Evolutionary conservation across 202 grass and related monocot species (phyloP).

Genomic region (Digitaria exilis): DNA sequence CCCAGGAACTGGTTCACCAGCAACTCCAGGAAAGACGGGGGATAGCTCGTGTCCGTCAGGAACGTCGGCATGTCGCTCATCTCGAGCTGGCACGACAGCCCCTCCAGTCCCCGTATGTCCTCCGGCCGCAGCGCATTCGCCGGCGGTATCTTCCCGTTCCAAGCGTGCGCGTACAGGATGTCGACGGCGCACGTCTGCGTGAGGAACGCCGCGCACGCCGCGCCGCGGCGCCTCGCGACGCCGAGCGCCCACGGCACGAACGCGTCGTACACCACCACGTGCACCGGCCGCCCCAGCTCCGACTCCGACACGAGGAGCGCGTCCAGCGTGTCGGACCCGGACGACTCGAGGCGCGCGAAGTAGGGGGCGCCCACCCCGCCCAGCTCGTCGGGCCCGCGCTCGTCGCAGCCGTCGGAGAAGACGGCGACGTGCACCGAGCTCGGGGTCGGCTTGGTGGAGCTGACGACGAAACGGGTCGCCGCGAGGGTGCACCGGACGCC

Average conservation of each 20-base stretch:
- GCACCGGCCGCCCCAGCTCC: conserved; percentile 42
- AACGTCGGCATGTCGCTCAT: conserved; percentile 57
- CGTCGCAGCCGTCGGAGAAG: conserved; percentile 77
- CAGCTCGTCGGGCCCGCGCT: conserved; percentile 31
- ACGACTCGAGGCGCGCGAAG: conserved; percentile 42
- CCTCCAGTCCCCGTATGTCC: neutral
- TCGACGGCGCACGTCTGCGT: conserved; percentile 68
- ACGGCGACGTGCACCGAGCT: conserved; percentile 56
- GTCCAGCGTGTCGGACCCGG: conserved; percentile 54
- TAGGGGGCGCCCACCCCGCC: conserved; percentile 44
- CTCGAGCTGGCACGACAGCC: conserved; percentile 27
- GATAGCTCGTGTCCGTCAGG: neutral
- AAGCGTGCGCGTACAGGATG: conserved; percentile 53
- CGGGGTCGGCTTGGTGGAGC: conserved; percentile 29
- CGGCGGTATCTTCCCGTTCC: conserved; percentile 29
- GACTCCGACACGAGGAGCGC: conserved; percentile 51
- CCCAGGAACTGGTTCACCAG: conserved; percentile 63
- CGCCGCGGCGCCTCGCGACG: conserved; percentile 44
- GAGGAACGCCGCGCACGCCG: conserved; percentile 55
- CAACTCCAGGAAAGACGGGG: conserved; percentile 28
- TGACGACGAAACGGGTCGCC: conserved; percentile 46
- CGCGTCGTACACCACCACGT: conserved; percentile 65
- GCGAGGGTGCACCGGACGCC: conserved; percentile 61
- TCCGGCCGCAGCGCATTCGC: conserved; percentile 14
- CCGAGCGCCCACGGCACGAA: conserved; percentile 58